Evolutionary conservation across 129 eudicot genomes (phyloP), one percentile per base, ranked within the genome.

Genomic region (Flaveria brownii): DNA sequence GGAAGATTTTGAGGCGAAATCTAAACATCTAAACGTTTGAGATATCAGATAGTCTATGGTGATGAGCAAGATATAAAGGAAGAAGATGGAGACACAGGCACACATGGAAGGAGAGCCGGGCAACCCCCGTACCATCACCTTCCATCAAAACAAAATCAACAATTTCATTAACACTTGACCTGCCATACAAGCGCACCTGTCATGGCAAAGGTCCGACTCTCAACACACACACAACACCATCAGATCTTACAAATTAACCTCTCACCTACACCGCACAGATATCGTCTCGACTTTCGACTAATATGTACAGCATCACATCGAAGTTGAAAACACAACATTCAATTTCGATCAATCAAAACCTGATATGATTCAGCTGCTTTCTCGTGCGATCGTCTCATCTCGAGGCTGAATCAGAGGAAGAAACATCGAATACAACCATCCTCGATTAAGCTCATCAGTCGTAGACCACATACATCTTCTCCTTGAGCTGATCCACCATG

Each of bases 121-220:
- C 87, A 87, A 82, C 57, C 86, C 92, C 92, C 88, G 92, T 88
- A 75, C 98, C 95, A 70, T 78, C 96, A 84, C 98, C 95, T 85
- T 81, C 79, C 86, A 45, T 42, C 74, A 69, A 85, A 80, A 75
- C 85, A 68, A 86, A 88, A 86, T 75, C 12, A 26, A 16, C 3
- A 15, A 0, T 36, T 83, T 79, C 84, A 82, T 85, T 87, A 77
- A 70, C 51, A 39, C 51, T 68, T 79, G 93, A 82, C 98, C 98
- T 92, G 98, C 98, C 96, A 92, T 78, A 90, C 93, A 84, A 92
- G 98, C 98, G 92, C 98, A 92, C 98, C 98, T 87, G 85, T 57
- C 93, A 90, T 90, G 95, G 96, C 98, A 92, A 92, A 92, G 98
- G 98, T 78, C 98, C 51, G 57, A 57, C 83, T 80, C 69, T 4